Conservation (phyloP, 768 basidiomycete genomes). For the Tulasnella calospora region DNA sequence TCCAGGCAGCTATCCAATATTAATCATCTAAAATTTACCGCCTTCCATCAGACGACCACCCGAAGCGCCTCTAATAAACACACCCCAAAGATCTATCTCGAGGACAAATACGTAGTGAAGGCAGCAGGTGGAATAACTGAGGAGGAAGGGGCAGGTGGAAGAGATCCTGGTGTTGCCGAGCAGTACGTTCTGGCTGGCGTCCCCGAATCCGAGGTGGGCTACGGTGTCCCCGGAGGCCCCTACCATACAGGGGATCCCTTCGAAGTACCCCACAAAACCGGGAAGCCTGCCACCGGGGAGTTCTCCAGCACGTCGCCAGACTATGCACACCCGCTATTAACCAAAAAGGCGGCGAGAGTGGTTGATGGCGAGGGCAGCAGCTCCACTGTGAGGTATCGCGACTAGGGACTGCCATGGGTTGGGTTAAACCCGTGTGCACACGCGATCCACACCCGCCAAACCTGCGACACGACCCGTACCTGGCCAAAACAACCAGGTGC, state of each 20-base stretch:
- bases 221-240: conserved; percentile 16
- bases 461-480: background rate
- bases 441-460: background rate
- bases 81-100: conserved; percentile 22
- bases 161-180: background rate
- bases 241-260: conserved; percentile 19
- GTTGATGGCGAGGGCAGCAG: conserved; percentile 16
- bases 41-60: background rate
- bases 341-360: conserved; percentile 15
- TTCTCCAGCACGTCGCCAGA: conserved; percentile 20
- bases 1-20: background rate
- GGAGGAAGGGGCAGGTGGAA: conserved; percentile 16
- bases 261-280: background rate
- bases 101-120: background rate
- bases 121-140: conserved; percentile 14
- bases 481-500: background rate
- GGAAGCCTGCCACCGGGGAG: background rate
- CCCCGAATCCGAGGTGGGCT: conserved; percentile 4
- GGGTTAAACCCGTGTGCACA: background rate
- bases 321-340: conserved; percentile 12
- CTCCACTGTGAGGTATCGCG: conserved; percentile 8
- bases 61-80: background rate
- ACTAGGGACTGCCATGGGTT: background rate
- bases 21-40: background rate
- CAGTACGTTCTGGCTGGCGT: conserved; percentile 19